Evolutionary conservation across 2,329 filamentous ascomycete genomes (phyloP).

Genomic region (Nemania sp.): DNA sequence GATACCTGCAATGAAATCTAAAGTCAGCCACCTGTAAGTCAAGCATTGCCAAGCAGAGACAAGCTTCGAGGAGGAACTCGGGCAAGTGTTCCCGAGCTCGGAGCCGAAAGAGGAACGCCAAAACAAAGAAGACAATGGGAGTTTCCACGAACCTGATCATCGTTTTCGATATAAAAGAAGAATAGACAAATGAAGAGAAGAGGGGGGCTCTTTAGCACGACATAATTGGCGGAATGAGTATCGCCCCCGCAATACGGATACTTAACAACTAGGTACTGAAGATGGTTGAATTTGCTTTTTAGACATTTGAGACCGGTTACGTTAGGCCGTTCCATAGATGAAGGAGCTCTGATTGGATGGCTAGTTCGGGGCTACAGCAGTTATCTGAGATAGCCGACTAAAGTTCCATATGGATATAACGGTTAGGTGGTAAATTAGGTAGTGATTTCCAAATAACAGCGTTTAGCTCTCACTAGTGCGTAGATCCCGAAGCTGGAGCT

Average conservation of each 20-base stretch:
- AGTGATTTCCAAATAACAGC: conserved; percentile 27
- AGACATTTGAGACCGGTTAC: background rate
- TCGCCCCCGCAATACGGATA: background rate
- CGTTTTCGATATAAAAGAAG: background rate
- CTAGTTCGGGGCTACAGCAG: conserved; percentile 21
- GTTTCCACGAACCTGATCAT: background rate
- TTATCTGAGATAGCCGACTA: conserved; percentile 27
- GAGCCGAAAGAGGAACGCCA: conserved; percentile 1
- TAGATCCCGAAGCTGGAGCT: conserved; percentile 18
- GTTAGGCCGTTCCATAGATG: conserved; percentile 9
- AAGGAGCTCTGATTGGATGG: conserved; percentile 23
- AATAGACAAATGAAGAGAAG: background rate
- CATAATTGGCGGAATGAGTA: background rate
- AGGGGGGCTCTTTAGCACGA: background rate
- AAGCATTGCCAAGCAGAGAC: conserved; percentile 11
- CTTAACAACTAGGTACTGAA: too few relatives aligned
- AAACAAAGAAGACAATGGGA: background rate
- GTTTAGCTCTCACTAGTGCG: conserved; percentile 20
- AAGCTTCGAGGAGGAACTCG: background rate
- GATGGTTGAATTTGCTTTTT: background rate
- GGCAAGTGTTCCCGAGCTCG: conserved; percentile 5
- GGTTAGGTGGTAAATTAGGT: background rate
- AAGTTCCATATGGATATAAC: conserved; percentile 20
- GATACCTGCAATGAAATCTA: too few relatives aligned
- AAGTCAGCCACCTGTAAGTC: conserved; percentile 10